Evolutionary conservation across 768 basidiomycete genomes (phyloP), one percentile per base, ranked within the genome.

Genomic region (Mycena chlorophos): DNA sequence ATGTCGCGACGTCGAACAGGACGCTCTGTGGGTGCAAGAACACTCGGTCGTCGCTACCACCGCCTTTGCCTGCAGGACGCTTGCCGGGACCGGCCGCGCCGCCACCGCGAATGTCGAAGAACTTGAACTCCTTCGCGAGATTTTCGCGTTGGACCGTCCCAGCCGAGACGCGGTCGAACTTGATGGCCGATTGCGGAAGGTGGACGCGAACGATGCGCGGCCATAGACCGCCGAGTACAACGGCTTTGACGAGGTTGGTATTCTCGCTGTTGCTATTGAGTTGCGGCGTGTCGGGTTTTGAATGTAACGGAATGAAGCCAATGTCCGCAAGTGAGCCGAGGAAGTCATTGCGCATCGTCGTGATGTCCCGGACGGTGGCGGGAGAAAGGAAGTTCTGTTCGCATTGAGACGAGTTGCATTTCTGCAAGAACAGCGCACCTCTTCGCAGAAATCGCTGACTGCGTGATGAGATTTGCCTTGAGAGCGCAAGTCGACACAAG

Each of bases 131-230:
- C 56, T 83, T 83, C 20, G 93, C 92, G 31, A 81, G 81, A 63
- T 92, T 90, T 57, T 94, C 92, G 38, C 91, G 86, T 63, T 88
- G 88, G 10, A 96, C 77, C 0, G 92, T 83, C 1, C 95, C 95
- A 5, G 84, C 84, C 58, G 90, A 87, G 1, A 94, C 81, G 64
- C 87, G 84, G 73, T 95, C 91, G 66, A 91, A 98, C 68, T 89
- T 89, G 66, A 88, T 83, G 8, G 82, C 85, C 16, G 83, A 83
- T 53, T 76, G 74, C 1, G 91, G 94, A 20, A 94, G 77, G 57
- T 83, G 79, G 22, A 95, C 84, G 49, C 84, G 82, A 0, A 87
- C 91, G 47, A 94, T 81, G 26, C 87, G 84, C 2, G 92, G 93
- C 83, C 91, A 94, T 20, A 96, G 78, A 2, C 92, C 94, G 6